Percentiles rank a stretch among this genome's conserved stretches.
Evolutionary conservation across 441 rosid genomes (phyloP).

Genomic region (Corymbia citriodora): DNA sequence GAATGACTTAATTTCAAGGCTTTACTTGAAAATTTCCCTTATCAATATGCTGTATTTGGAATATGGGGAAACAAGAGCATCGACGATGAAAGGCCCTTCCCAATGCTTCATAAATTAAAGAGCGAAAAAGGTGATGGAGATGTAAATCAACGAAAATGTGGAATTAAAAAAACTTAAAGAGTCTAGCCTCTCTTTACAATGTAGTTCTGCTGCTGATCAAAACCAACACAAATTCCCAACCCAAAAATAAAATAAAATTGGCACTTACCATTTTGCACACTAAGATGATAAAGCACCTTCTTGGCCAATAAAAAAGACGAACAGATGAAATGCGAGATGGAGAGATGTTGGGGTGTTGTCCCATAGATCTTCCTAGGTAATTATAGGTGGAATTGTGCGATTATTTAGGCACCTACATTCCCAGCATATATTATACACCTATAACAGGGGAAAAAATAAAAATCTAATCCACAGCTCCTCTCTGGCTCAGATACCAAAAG

Average conservation of each 20-base stretch:
- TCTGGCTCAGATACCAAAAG: background rate
- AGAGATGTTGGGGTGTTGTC: no score
- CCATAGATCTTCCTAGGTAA: no score
- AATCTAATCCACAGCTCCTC: background rate
- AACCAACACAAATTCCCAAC: background rate
- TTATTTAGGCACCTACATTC: no score
- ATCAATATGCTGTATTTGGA: background rate
- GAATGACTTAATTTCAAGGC: background rate
- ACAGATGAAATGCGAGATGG: no score
- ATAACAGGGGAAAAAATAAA: no score
- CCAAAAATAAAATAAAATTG: background rate
- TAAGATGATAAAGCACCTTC: no score
- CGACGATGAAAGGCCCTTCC: background rate
- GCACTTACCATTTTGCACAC: background rate
- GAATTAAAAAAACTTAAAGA: background rate
- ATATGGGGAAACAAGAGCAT: background rate
- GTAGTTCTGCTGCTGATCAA: background rate
- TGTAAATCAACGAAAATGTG: background rate
- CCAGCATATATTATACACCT: no score
- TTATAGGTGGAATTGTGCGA: no score
- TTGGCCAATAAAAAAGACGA: no score
- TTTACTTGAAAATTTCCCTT: background rate
- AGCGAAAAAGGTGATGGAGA: background rate
- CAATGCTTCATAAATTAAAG: background rate
- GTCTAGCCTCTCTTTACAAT: background rate